Percentiles rank a stretch among this genome's conserved stretches.
Conservation (phyloP, 768 basidiomycete genomes). For the Jaapia argillacea region DNA sequence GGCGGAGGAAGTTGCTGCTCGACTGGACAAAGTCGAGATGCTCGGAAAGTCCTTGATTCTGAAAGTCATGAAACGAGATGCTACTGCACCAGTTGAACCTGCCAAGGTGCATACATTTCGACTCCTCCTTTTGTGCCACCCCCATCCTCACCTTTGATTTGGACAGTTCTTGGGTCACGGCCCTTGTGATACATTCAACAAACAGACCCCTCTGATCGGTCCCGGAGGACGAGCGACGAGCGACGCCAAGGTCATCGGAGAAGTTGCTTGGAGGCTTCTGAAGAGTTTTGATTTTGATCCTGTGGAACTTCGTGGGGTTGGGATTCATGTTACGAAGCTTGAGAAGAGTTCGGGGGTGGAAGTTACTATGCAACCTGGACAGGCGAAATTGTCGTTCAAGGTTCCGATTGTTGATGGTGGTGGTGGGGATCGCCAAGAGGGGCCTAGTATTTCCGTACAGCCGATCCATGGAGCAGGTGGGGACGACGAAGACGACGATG, state of each 20-base stretch:
- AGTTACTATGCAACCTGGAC: conserved; percentile 32
- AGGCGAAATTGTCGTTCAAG: conserved; percentile 50
- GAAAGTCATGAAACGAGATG: conserved; percentile 84
- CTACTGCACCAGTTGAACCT: conserved; percentile 77
- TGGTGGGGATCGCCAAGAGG: background rate
- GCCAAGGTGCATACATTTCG: conserved; percentile 75
- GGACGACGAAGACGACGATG: background rate
- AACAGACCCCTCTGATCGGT: conserved; percentile 50
- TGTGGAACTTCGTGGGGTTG: conserved; percentile 83
- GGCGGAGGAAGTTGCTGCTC: conserved; percentile 63
- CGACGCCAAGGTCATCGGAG: conserved; percentile 61
- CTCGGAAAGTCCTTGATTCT: conserved; percentile 70
- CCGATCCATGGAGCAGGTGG: background rate
- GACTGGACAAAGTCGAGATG: conserved; percentile 60
- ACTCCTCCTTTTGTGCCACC: too few species aligned
- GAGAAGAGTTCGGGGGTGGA: conserved; percentile 36
- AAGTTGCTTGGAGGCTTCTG: conserved; percentile 69
- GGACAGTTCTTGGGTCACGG: conserved; percentile 93
- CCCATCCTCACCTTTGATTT: conserved; percentile 2
- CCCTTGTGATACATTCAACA: conserved; percentile 71
- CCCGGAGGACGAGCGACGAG: conserved; percentile 62
- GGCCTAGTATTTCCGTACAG: background rate
- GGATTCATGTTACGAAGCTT: conserved; percentile 85
- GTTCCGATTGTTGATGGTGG: background rate
- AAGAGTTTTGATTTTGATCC: conserved; percentile 70